Percentiles rank a stretch among this genome's conserved stretches.
phyloP scores from a whole-genome alignment of 495 filamentous ascomycete genomes.

The Rusavskia elegans region DNA sequence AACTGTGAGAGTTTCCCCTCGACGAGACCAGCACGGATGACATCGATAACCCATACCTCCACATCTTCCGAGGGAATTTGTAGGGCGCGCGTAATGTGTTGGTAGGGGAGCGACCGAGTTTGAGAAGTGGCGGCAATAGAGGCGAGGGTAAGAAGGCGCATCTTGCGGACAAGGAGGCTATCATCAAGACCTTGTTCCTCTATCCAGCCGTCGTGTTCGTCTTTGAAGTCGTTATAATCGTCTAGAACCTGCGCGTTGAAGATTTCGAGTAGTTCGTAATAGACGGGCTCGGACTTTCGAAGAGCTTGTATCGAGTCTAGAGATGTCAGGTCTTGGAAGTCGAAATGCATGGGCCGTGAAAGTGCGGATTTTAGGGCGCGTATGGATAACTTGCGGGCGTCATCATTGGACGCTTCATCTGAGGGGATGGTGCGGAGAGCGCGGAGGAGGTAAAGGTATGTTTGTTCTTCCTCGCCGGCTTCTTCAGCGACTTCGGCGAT shows the following conservation, averaged over 20 bases:
- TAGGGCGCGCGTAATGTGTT: slow-evolving; percentile 61
- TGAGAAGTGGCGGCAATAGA: slow-evolving; percentile 69
- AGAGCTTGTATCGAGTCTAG: slow-evolving; percentile 79
- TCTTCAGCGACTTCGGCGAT: slow-evolving; percentile 66
- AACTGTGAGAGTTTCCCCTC: slow-evolving; percentile 90
- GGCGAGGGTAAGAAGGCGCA: slow-evolving; percentile 85
- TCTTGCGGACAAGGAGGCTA: slow-evolving; percentile 60
- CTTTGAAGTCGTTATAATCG: slow-evolving; percentile 79
- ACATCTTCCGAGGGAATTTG: slow-evolving; percentile 69
- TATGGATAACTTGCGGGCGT: slow-evolving; percentile 67
- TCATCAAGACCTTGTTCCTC: slow-evolving; percentile 52
- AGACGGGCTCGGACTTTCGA: slow-evolving; percentile 60
- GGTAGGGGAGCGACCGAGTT: slow-evolving; percentile 73
- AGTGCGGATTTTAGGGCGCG: slow-evolving; percentile 75
- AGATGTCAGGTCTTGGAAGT: slow-evolving; percentile 83
- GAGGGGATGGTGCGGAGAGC: slow-evolving; percentile 70
- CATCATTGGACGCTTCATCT: slow-evolving; percentile 47
- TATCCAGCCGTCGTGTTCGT: slow-evolving; percentile 55
- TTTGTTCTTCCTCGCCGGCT: slow-evolving; percentile 56
- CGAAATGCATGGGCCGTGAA: slow-evolving; percentile 58
- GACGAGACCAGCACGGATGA: slow-evolving; percentile 83
- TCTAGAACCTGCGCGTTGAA: slow-evolving; percentile 86
- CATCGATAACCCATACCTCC: slow-evolving; percentile 97
- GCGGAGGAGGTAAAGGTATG: slow-evolving; percentile 70
- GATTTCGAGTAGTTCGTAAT: slow-evolving; percentile 84